phyloP scores from a whole-genome alignment of 1,284 basidiomycete species.

The Sparassis latifolia region DNA sequence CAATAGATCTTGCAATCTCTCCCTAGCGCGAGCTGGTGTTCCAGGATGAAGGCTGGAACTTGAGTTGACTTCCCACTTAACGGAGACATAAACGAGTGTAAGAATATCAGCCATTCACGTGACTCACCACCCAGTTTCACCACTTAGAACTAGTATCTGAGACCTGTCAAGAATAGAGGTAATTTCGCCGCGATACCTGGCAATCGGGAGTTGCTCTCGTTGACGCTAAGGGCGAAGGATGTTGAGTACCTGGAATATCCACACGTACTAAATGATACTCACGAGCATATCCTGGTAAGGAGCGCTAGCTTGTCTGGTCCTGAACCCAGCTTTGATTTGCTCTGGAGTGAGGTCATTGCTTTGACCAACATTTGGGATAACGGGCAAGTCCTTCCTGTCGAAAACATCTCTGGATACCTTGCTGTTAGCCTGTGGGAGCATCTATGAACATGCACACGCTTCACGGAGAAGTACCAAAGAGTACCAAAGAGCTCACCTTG shows the following conservation, averaged over 20 bases:
- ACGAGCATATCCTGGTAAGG: constrained; percentile 89
- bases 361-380: constrained; percentile 9
- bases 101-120: background rate
- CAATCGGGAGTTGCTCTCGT: constrained; percentile 83
- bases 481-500: constrained; percentile 32
- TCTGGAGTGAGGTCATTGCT: constrained; percentile 30
- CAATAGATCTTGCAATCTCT: constrained; percentile 90
- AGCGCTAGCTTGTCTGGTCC: constrained; percentile 49
- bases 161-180: constrained; percentile 67
- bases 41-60: constrained; percentile 91
- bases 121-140: constrained; percentile 91
- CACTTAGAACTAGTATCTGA: constrained; percentile 90
- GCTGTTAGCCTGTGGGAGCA: constrained; percentile 19
- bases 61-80: constrained; percentile 95
- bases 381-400: constrained; percentile 12
- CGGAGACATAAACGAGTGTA: background rate
- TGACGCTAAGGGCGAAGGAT: constrained; percentile 38
- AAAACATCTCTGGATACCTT: constrained; percentile 25
- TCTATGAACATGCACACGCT: no score
- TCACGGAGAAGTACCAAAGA: no score
- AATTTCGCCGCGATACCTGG: constrained; percentile 76
- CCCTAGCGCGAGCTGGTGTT: constrained; percentile 82
- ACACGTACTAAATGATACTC: constrained; percentile 23
- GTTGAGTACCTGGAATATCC: background rate
- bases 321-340: constrained; percentile 55